A percentile compares a stretch with the other conserved stretches of the same genome.
Evolutionary conservation across 805 yeast genomes (phyloP).

Genomic region (Spathaspora arborariae): DNA sequence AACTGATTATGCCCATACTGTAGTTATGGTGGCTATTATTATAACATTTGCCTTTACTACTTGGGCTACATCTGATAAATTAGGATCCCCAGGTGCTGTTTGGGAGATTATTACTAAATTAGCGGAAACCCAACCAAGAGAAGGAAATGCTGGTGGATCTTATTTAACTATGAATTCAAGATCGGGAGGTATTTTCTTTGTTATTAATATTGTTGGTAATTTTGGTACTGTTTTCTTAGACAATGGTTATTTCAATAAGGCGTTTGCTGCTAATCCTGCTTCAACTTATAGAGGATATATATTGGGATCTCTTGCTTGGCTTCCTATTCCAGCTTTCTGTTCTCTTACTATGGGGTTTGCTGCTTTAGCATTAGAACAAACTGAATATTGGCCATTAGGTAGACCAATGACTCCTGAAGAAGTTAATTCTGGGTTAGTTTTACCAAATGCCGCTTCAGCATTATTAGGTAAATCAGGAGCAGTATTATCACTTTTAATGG

Average conservation of each 20-base stretch:
- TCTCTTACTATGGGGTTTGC: constrained; percentile 89
- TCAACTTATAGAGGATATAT: constrained; percentile 86
- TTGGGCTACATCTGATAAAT: constrained; percentile 60
- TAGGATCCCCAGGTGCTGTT: constrained; percentile 82
- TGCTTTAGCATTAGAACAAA: constrained; percentile 65
- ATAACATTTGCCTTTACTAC: constrained; percentile 78
- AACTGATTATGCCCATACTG: constrained; percentile 42
- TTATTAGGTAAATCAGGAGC: constrained; percentile 87
- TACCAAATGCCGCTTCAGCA: constrained; percentile 79
- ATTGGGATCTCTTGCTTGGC: constrained; percentile 87
- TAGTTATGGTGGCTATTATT: constrained; percentile 68
- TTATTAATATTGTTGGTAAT: constrained; percentile 82
- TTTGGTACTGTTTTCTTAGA: constrained; percentile 87
- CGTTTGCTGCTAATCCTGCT: constrained; percentile 79
- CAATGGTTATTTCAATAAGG: constrained; percentile 86
- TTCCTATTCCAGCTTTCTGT: constrained; percentile 79
- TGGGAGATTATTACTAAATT: constrained; percentile 68
- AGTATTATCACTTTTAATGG: constrained; percentile 69
- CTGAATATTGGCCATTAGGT: constrained; percentile 79
- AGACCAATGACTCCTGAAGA: constrained; percentile 59
- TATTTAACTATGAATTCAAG: constrained; percentile 84
- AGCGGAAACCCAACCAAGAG: constrained; percentile 60
- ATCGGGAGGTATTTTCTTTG: constrained; percentile 85
- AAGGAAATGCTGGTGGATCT: constrained; percentile 82
- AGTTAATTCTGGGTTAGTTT: constrained; percentile 75